These are phyloP conservation scores for Solanum sitiens DNA, from an alignment of 257 asterid genomes.

Conservation along the genomic window DNA sequence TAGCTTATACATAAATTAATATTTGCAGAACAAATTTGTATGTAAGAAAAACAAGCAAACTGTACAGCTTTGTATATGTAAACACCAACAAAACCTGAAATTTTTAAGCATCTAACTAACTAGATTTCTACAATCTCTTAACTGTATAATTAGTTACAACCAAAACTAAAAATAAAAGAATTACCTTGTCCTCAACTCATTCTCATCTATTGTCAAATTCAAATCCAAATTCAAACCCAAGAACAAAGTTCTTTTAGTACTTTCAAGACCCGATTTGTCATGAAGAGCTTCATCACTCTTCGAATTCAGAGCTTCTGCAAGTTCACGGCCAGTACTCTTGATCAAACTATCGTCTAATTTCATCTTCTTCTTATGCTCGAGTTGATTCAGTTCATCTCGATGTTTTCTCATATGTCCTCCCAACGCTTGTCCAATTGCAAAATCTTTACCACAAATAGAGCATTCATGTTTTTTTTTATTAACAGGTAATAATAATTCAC, in stretches of 20 bases:
- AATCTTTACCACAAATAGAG: neutral
- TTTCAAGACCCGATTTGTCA: too few species aligned
- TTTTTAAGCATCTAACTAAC: neutral
- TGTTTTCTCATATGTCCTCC: neutral
- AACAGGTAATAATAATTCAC: neutral
- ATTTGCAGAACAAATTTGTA: neutral
- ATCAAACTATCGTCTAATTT: too few species aligned
- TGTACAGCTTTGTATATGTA: neutral
- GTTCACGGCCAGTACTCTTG: neutral
- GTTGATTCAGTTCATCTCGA: neutral
- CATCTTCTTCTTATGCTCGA: neutral
- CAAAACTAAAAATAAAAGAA: too few species aligned
- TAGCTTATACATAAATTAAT: neutral
- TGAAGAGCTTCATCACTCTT: neutral
- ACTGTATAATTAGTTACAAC: neutral
- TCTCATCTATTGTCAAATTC: neutral
- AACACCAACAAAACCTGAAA: neutral
- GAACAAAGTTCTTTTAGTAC: neutral
- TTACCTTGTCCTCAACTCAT: neutral
- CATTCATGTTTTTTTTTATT: neutral
- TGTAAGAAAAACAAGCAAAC: neutral
- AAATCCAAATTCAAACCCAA: neutral
- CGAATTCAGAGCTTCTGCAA: neutral
- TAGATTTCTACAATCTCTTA: neutral
- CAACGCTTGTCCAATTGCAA: neutral